Base-by-base conservation (phyloP, 192 early-diverging fungal genomes). In the Coemansia sp. region DNA sequence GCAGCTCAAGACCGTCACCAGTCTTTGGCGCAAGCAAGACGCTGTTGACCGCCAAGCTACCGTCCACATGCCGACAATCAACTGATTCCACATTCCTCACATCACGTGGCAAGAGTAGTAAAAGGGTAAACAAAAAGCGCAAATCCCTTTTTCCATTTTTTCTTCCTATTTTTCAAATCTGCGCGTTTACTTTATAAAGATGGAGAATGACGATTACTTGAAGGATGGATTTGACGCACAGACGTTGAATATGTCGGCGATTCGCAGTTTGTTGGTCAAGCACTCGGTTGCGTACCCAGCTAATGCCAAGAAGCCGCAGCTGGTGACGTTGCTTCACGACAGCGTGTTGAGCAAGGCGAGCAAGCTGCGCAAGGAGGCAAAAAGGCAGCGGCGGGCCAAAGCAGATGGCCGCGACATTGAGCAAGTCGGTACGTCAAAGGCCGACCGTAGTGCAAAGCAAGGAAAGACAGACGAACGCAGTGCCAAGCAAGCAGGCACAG, bases 1-100 rank as follows among this genome's bases (percentile, higher is more conserved):
- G 40, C 86, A 89, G 71, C 86, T 85, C 73, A 98, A 98, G 87
- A 96, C 96, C 5, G 85, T 98, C 55, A 98, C 94, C 61, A 87
- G 93, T 55, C 84, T 97, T 55, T 98, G 96, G 96, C 85, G 91
- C 64, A 81, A 86, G 53, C 88, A 94, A 73, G 96, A 97, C 63
- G 93, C 86, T 21, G 83, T 74, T 15, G 69, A 80, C 49, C 52
- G 21, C 5, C 34, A 20, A 26, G 86, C 93, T 20, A 64, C 86
- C 9, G 92, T 96, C 20, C 89, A 89, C 74, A 98, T 98, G 96
- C 95, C 95, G 28, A 94, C 89, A 12, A 65, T 85, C 61, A 76
- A 85, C 69, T 87, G 26, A 54, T 34, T 6, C 5, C 31, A 9
- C 31, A 34, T 34, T n/a, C 40, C 40, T n/a, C 40, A 44, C 8